Evolutionary conservation across 208 protist genomes (phyloP), one percentile per base, ranked within the genome.

Genomic region (Crithidia fasciculata): DNA sequence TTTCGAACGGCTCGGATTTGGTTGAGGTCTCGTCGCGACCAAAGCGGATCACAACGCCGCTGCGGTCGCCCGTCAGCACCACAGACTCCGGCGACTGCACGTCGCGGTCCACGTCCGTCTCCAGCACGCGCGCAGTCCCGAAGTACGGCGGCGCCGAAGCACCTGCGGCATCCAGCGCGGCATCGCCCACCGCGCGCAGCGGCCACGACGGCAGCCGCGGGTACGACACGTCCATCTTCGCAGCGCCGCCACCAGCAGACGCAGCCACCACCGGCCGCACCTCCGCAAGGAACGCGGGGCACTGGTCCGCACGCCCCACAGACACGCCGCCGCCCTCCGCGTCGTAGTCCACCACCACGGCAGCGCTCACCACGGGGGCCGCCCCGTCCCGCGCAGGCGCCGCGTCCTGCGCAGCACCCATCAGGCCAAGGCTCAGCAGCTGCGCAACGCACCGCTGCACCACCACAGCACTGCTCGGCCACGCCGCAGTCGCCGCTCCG

Each of bases 151-250:
- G 64, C 64, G 12, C n/a, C 40, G 28, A 12, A 4, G 16, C 47
- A 5, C 49, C 49, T 19, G 36, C 12, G 58, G 16, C 37, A 13
- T 45, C 5, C 39, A 4, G 5, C 4, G n/a, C 18, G 12, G 19
- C 8, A 5, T 61, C 7, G 9, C 13, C 37, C 37, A 8, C n/a
- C 5, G 45, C 8, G 3, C 36, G 44, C 49, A 62, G 61, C 9
- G 70, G 70, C 70, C 61, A 75, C 41, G 43, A 39, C 43, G 70
- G 70, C 59, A 75, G 36, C n/a, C 61, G 61, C 43, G 62, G 62
- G 43, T 41, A 67, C 49, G 62, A 49, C 15, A 67, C 39, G 39
- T 61, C 39, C 57, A 61, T 61, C 57, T 15, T 61, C 57, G 39
- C 57, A 15, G 57, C 7, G 12, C 16, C 39, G 39, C 4, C 5